These are phyloP conservation scores for Begonia loranthoides DNA, from an alignment of 306 rosid species.

Conservation along the genomic window DNA sequence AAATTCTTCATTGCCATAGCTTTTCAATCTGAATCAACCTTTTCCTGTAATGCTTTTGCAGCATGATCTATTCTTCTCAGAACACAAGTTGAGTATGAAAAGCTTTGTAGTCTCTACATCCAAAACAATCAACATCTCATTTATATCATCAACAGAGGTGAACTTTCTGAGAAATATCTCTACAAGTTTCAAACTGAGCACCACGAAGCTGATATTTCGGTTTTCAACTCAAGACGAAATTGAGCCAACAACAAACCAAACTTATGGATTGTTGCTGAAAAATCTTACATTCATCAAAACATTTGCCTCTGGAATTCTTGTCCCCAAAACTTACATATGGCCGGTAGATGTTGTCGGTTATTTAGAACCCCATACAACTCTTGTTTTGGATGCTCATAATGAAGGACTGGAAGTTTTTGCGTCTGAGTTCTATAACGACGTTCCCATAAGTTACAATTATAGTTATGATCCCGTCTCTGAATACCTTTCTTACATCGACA, in stretches of 20 bases:
- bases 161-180: slow-evolving; percentile 50
- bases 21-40: background rate
- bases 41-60: slow-evolving; percentile 23
- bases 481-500: slow-evolving; percentile 49
- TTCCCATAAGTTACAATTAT: slow-evolving; percentile 44
- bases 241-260: slow-evolving; percentile 64
- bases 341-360: slow-evolving; percentile 31
- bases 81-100: slow-evolving; percentile 62
- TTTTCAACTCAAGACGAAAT: slow-evolving; percentile 21
- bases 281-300: slow-evolving; percentile 74
- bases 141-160: slow-evolving; percentile 84
- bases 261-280: slow-evolving; percentile 45
- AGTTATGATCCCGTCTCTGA: slow-evolving; percentile 81
- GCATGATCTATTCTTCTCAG: slow-evolving; percentile 54
- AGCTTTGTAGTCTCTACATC: slow-evolving; percentile 35
- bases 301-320: slow-evolving; percentile 77
- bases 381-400: slow-evolving; percentile 77
- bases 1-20: background rate
- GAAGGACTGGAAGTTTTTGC: slow-evolving; percentile 57
- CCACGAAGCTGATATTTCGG: slow-evolving; percentile 61
- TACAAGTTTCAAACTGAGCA: slow-evolving; percentile 34
- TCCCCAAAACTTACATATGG: slow-evolving; percentile 73
- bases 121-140: slow-evolving; percentile 22
- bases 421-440: slow-evolving; percentile 57
- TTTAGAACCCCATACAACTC: slow-evolving; percentile 44